Evolutionary conservation across 192 early-diverging fungal genomes (phyloP), one percentile per base, ranked within the genome.

Genomic region (Backusella mclennaniae): DNA sequence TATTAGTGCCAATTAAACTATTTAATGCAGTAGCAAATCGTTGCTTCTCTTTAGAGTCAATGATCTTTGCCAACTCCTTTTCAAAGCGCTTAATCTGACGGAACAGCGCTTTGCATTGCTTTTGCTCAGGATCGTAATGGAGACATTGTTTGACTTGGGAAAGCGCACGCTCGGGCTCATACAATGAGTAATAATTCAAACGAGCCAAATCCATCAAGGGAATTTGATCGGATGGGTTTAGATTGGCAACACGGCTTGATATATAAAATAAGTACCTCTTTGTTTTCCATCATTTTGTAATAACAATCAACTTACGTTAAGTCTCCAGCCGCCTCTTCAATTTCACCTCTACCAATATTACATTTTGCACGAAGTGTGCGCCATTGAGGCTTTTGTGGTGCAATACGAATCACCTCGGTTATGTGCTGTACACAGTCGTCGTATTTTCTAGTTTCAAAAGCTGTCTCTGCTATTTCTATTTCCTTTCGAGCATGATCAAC

Each of bases 91-190:
- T 96, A 41, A 96, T 76, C 67, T 82, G 82, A 35, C 87, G 80
- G 81, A 95, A 96, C 7, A 90, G 74, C 6, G 80, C 85, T 82
- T 96, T 96, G 86, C 97, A 99, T 33, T 83, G 44, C 80, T 94
- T 95, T 80, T 98, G 89, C 46, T 99, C 97, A 1, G 95, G 96
- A 78, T 99, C 97, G 4, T 91, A 91, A 29, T 90, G 88, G 19
- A 97, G 83, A 79, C 97, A 98, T 73, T 94, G 92, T 69, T 97
- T 96, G 73, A 94, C 85, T 75, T 87, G 85, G 1, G 84, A 78
- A 49, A 95, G 66, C 3, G 94, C 92, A 36, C 89, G 88, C 72
- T 87, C 84, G 0, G 89, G 87, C 85, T 96, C 92, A 66, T 95
- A 84, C 44, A 94, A 73, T 3, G 82, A 85, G 70, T 88, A 88